phyloP scores from a whole-genome alignment of 202 grass and related monocot species.

The Hordeum pubiflorum region DNA sequence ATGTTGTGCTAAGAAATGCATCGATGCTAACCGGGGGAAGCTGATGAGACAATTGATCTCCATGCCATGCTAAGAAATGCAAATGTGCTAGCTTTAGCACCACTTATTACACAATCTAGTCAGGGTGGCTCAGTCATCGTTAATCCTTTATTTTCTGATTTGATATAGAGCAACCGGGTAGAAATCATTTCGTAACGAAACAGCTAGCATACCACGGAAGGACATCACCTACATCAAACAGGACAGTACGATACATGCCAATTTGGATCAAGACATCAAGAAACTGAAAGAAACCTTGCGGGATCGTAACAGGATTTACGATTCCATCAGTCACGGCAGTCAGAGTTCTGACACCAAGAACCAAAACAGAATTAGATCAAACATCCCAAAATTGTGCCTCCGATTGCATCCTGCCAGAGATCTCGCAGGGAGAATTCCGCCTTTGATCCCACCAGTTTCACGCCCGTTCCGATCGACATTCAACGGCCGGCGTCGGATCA shows the following conservation, averaged over 20 bases:
- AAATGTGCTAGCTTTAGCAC: background rate
- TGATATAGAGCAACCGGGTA: background rate
- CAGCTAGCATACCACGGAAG: background rate
- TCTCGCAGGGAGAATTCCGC: background rate
- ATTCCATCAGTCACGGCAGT: background rate
- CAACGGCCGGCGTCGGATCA: background rate
- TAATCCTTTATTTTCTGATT: background rate
- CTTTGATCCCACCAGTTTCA: background rate
- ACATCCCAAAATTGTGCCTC: background rate
- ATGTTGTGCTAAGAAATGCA: background rate
- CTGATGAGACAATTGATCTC: background rate
- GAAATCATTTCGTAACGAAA: background rate
- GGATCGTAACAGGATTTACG: background rate
- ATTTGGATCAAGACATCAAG: background rate
- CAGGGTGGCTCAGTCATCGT: background rate
- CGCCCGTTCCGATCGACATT: background rate
- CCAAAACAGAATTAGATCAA: background rate
- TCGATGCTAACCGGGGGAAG: background rate
- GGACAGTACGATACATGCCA: background rate
- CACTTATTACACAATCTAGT: background rate
- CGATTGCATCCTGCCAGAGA: background rate
- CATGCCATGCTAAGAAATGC: background rate
- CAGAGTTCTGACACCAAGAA: background rate
- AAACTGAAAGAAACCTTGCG: background rate
- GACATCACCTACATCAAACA: background rate